Conservation (phyloP, 306 rosid genomes). For the Malus asiatica region DNA sequence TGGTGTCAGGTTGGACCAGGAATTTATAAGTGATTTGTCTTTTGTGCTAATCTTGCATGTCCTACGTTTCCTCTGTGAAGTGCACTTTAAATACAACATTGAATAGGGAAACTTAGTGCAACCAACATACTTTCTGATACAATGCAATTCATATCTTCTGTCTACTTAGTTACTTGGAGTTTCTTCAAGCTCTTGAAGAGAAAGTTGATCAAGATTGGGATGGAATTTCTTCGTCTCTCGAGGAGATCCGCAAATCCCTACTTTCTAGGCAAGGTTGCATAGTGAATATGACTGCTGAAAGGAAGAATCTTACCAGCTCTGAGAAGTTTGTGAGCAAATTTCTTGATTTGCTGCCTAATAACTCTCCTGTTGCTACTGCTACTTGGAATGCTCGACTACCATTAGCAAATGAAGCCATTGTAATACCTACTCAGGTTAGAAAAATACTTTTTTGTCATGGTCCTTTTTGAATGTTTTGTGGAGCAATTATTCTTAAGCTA, state of each 20-base stretch:
- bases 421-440: constrained; percentile 85
- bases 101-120: neutral
- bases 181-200: constrained; percentile 70
- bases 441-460: constrained; percentile 5
- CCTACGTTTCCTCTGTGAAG: neutral
- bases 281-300: constrained; percentile 75
- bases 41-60: constrained; percentile 4
- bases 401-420: constrained; percentile 73
- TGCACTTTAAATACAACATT: neutral
- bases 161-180: constrained; percentile 73
- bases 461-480: constrained; percentile 7
- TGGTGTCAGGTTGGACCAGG: constrained; percentile 75
- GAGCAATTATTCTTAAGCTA: constrained; percentile 22
- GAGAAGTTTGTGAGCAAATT: constrained; percentile 60
- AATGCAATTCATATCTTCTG: constrained; percentile 11
- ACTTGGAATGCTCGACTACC: constrained; percentile 58
- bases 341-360: constrained; percentile 67
- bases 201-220: constrained; percentile 88
- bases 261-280: constrained; percentile 72
- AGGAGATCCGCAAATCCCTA: constrained; percentile 75
- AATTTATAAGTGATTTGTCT: constrained; percentile 10
- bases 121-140: neutral
- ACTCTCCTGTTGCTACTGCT: constrained; percentile 40
- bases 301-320: constrained; percentile 45
- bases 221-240: constrained; percentile 75